A percentile compares a stretch with the other conserved stretches of the same genome.
phyloP scores from a whole-genome alignment of 768 basidiomycete species.

The Leccinum ochraceum region DNA sequence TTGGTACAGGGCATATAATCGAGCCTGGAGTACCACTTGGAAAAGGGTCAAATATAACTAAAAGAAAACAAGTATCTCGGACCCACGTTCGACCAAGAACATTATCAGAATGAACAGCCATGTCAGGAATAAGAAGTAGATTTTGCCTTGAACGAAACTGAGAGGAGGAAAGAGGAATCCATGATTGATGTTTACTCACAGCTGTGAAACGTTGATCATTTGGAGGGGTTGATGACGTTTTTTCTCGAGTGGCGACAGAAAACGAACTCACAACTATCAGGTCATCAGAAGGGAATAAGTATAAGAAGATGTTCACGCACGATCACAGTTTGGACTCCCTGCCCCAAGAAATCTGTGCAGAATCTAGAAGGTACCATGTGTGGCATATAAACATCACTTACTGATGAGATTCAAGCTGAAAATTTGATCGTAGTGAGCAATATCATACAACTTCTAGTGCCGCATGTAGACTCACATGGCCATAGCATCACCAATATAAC shows the following conservation, averaged over 20 bases:
- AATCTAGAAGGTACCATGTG: background rate
- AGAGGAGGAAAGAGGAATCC: background rate
- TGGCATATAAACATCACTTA: background rate
- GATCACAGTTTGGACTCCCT: background rate
- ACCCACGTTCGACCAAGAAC: slow-evolving; percentile 10
- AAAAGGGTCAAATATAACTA: background rate
- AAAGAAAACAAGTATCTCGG: background rate
- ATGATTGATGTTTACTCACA: background rate
- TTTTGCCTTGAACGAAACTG: slow-evolving; percentile 4
- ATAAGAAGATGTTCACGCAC: slow-evolving; percentile 3
- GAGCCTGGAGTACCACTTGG: slow-evolving; percentile 17
- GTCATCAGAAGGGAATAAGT: background rate
- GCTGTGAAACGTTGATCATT: background rate
- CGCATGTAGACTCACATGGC: slow-evolving; percentile 8
- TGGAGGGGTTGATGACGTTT: background rate
- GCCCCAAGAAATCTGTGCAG: slow-evolving; percentile 17
- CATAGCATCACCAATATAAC: slow-evolving; percentile 13
- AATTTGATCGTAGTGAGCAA: background rate
- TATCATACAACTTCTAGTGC: background rate
- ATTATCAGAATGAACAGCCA: slow-evolving; percentile 3
- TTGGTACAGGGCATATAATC: slow-evolving; percentile 14
- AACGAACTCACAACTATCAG: slow-evolving; percentile 18
- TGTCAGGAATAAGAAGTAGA: slow-evolving; percentile 7
- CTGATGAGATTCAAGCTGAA: slow-evolving; percentile 18
- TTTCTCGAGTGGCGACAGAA: background rate